Evolutionary conservation across 1,284 basidiomycete genomes (phyloP).

Genomic region (Naganishia sp.): DNA sequence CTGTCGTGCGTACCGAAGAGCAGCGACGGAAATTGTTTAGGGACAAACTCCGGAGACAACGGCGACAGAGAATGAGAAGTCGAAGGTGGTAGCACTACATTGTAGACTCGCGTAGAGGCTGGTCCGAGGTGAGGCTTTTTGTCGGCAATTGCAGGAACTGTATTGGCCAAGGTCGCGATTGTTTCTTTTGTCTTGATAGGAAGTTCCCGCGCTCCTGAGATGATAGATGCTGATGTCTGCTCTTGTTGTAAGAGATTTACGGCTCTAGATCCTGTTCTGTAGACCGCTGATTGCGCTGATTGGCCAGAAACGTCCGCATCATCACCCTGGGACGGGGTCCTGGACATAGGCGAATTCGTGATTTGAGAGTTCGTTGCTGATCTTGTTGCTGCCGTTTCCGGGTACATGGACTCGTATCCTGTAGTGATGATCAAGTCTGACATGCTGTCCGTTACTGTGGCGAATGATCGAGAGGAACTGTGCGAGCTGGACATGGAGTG

Average conservation of each 20-base stretch:
- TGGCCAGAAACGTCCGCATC: too few species aligned
- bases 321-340: too few species aligned
- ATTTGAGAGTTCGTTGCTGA: too few species aligned
- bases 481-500: background rate
- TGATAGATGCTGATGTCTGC: too few species aligned
- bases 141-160: background rate
- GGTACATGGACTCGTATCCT: background rate
- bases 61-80: background rate
- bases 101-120: background rate
- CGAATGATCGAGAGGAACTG: background rate
- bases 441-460: conserved; percentile 8
- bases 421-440: conserved; percentile 23
- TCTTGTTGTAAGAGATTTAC: too few species aligned
- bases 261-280: too few species aligned
- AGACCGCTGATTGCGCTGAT: too few species aligned
- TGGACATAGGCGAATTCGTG: too few species aligned
- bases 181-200: too few species aligned
- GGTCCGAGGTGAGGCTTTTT: background rate
- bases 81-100: background rate
- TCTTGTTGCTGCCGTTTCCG: too few species aligned
- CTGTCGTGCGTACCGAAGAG: too few species aligned
- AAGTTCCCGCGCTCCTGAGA: too few species aligned
- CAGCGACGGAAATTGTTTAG: background rate
- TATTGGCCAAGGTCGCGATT: background rate
- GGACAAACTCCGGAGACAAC: background rate